Evolutionary conservation across 257 asterid species (phyloP).

Genomic region (Craterostigma plantagineum): DNA sequence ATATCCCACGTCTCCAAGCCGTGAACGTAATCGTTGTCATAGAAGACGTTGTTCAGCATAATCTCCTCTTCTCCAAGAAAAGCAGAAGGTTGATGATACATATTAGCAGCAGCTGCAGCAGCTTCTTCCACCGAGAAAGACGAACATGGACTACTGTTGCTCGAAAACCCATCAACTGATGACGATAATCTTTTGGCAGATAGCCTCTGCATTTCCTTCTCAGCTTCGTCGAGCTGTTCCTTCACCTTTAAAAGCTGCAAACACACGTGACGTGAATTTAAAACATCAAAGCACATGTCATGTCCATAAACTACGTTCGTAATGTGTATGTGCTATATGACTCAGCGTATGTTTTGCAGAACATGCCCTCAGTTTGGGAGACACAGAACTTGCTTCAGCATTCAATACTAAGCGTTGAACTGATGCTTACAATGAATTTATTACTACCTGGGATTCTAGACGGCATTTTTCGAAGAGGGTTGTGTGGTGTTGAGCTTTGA

Average conservation of each 20-base stretch:
- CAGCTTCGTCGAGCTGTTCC: conserved; percentile 37
- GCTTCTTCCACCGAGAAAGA: conserved; percentile 11
- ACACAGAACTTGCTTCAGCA: no score
- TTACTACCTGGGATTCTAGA: conserved; percentile 48
- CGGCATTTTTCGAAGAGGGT: conserved; percentile 47
- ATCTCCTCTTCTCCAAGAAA: conserved; percentile 14
- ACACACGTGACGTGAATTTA: neutral
- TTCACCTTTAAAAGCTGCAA: conserved; percentile 30
- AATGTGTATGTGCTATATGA: no score
- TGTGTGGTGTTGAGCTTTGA: conserved; percentile 30
- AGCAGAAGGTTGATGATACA: neutral
- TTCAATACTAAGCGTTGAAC: no score
- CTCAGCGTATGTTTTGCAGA: no score
- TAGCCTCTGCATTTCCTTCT: conserved; percentile 29
- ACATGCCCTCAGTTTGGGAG: no score
- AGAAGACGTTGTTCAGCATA: no score
- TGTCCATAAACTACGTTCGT: no score
- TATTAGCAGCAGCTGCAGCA: conserved; percentile 21
- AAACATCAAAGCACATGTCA: no score
- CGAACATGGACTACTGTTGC: conserved; percentile 35
- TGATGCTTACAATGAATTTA: no score
- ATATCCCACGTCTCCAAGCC: no score
- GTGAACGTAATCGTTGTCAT: no score
- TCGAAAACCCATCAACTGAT: conserved; percentile 14
- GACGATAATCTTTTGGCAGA: conserved; percentile 11